Conservation (phyloP, 257 asterid genomes). For the Anisodus tanguticus region DNA sequence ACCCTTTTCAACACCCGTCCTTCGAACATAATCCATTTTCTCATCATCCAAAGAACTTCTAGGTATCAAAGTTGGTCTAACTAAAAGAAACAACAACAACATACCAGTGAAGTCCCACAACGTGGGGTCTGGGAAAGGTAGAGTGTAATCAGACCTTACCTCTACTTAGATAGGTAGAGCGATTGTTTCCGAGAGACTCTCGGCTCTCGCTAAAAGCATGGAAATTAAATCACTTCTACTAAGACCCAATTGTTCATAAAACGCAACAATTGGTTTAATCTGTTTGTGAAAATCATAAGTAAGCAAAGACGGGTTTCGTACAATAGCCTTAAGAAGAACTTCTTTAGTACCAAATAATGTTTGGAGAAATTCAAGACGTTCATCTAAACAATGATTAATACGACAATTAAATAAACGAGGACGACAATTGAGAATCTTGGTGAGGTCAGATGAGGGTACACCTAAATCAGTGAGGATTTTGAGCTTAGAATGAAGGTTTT, state of each 20-base stretch:
- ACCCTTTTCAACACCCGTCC: constrained; percentile 63
- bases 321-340: constrained; percentile 61
- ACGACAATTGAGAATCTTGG: constrained; percentile 64
- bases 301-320: constrained; percentile 80
- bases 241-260: constrained; percentile 66
- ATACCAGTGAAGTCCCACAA: too few species aligned
- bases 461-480: constrained; percentile 59
- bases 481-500: constrained; percentile 60
- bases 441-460: constrained; percentile 58
- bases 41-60: constrained; percentile 60
- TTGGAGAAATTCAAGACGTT: constrained; percentile 61
- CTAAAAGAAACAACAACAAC: constrained; percentile 34
- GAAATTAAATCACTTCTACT: constrained; percentile 55
- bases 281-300: constrained; percentile 65
- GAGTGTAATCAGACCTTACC: too few species aligned
- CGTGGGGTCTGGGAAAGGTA: too few species aligned
- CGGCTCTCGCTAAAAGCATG: constrained; percentile 42
- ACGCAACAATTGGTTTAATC: constrained; percentile 60
- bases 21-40: constrained; percentile 61
- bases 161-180: too few species aligned
- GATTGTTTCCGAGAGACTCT: too few species aligned
- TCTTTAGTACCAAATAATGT: constrained; percentile 61
- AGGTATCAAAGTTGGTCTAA: constrained; percentile 77
- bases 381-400: constrained; percentile 48
- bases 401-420: constrained; percentile 70